These are phyloP conservation scores for Neopestalotiopsis clavispora DNA, from an alignment of 2,329 filamentous ascomycete genomes.

Conservation along the genomic window DNA sequence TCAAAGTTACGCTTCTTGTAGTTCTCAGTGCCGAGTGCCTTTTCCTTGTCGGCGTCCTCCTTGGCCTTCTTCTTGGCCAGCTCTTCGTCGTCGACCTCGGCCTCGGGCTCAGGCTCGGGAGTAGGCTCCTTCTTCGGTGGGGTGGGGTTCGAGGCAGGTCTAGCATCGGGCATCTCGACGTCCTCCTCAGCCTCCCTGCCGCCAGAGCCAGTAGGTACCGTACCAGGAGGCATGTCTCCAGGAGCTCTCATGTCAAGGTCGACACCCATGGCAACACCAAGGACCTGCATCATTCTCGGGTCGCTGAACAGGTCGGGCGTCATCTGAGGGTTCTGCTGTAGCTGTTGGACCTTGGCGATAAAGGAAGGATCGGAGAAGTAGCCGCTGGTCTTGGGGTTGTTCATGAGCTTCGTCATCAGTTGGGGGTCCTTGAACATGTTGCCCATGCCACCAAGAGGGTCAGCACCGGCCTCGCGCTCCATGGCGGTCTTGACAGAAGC, in stretches of 20 bases:
- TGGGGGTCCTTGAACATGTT: conserved; percentile 94
- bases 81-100: conserved; percentile 72
- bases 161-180: conserved; percentile 73
- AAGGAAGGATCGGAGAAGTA: conserved; percentile 84
- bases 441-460: conserved; percentile 79
- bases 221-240: conserved; percentile 38
- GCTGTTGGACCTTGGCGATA: conserved; percentile 84
- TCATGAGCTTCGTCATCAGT: conserved; percentile 86
- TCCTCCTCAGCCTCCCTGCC: conserved; percentile 68
- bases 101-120: conserved; percentile 67
- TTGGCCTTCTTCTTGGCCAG: conserved; percentile 87
- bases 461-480: conserved; percentile 70
- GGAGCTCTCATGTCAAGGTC: conserved; percentile 75
- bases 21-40: conserved; percentile 88
- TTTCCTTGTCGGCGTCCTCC: conserved; percentile 91
- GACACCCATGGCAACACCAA: conserved; percentile 91
- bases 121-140: conserved; percentile 54
- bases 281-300: conserved; percentile 89
- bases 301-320: conserved; percentile 84
- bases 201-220: conserved; percentile 33
- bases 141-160: conserved; percentile 57
- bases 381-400: conserved; percentile 88
- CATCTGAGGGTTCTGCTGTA: conserved; percentile 81
- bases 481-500: conserved; percentile 87
- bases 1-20: conserved; percentile 99